These are phyloP conservation scores for Colletotrichum horii DNA, from an alignment of 2,329 filamentous ascomycete species.

Conservation along the genomic window DNA sequence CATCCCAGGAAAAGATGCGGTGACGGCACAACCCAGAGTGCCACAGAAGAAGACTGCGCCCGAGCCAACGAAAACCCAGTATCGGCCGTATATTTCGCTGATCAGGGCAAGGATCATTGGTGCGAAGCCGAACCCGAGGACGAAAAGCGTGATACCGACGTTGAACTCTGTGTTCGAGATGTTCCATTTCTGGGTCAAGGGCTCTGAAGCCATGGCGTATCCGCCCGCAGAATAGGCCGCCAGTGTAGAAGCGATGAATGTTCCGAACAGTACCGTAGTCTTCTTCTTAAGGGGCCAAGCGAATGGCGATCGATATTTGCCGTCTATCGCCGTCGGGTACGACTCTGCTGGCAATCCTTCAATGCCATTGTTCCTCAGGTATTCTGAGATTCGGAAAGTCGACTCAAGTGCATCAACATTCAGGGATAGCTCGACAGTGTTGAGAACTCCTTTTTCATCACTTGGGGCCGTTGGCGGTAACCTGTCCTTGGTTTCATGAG, in stretches of 20 bases:
- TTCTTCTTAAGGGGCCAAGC: conserved; percentile 24
- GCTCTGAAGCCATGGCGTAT: conserved; percentile 61
- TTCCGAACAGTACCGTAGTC: conserved; percentile 19
- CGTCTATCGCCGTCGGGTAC: background rate
- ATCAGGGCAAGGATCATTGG: conserved; percentile 74
- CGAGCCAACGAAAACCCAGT: conserved; percentile 33
- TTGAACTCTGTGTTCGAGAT: conserved; percentile 61
- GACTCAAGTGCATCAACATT: background rate
- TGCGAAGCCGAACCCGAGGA: conserved; percentile 66
- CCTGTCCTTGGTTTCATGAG: background rate
- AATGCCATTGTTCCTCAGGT: background rate
- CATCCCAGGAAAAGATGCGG: conserved; percentile 64
- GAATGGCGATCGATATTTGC: conserved; percentile 3
- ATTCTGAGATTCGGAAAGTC: background rate
- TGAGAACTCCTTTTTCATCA: background rate
- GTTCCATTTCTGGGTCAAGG: conserved; percentile 61
- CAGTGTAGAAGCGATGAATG: conserved; percentile 55
- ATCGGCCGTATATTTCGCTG: conserved; percentile 60
- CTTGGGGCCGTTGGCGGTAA: background rate
- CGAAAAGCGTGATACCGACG: conserved; percentile 68
- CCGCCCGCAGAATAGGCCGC: conserved; percentile 70
- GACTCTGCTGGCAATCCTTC: background rate
- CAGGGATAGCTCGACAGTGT: background rate
- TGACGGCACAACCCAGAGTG: conserved; percentile 62
- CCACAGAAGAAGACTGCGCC: conserved; percentile 39